Evolutionary conservation across 2,329 filamentous ascomycete genomes (phyloP).

Genomic region (Purpureocillium takamizusanense): DNA sequence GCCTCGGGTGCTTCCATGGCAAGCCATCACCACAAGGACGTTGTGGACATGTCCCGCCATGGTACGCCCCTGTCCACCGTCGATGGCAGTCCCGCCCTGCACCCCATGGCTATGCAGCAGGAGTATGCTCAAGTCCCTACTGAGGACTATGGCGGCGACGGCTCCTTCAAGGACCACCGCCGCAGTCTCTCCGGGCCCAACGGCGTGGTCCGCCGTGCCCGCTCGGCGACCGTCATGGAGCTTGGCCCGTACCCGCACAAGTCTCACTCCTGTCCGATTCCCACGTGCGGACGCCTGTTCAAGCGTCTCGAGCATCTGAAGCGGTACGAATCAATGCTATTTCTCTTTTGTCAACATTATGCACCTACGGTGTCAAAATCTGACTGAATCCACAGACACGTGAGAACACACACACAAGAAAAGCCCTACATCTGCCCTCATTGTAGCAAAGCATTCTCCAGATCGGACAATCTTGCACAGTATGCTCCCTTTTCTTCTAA

Average conservation of each 20-base stretch:
- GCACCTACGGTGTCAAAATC: neutral
- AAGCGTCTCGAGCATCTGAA: constrained; percentile 99
- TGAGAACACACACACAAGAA: constrained; percentile 98
- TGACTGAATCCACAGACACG: constrained; percentile 59
- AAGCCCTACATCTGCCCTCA: constrained; percentile 95
- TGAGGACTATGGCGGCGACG: constrained; percentile 52
- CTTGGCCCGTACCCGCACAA: constrained; percentile 94
- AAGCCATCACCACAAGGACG: constrained; percentile 65
- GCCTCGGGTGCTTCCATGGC: constrained; percentile 56
- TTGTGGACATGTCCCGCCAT: constrained; percentile 77
- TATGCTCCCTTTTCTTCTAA: constrained; percentile 44
- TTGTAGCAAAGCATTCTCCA: constrained; percentile 97
- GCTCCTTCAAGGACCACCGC: constrained; percentile 39
- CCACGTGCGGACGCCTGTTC: constrained; percentile 92
- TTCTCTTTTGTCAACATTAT: constrained; percentile 19
- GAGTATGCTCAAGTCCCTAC: constrained; percentile 56
- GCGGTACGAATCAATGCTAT: constrained; percentile 60
- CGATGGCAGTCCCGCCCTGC: constrained; percentile 71
- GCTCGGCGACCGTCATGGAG: constrained; percentile 94
- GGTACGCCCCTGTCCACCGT: constrained; percentile 82
- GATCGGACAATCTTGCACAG: constrained; percentile 98
- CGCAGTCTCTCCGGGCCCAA: constrained; percentile 61
- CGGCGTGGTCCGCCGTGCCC: constrained; percentile 77
- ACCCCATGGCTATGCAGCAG: constrained; percentile 61
- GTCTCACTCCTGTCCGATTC: constrained; percentile 98